Base-by-base conservation (phyloP, 148 eudicot genomes). In the Cornus kousa region DNA sequence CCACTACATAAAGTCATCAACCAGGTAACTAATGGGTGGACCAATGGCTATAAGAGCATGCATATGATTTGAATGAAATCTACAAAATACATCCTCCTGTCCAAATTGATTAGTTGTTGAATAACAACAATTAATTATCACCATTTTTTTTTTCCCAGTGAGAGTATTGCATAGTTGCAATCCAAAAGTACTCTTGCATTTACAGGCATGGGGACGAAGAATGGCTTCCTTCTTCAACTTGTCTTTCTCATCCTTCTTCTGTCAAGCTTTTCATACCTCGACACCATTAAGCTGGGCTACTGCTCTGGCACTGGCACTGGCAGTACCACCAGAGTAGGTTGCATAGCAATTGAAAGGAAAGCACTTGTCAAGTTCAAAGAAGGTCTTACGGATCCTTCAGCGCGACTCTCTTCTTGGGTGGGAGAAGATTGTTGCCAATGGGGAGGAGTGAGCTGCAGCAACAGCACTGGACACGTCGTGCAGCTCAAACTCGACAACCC, bases 391-490 rank as follows among this genome's bases (percentile, higher is more conserved):
- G 74, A 78, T 33, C 53, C 74, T 3, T 57, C 74, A 14, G 39
- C 16, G 6, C 66, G 80, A 28, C 80, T 78, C 66, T 70, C 80
- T 8, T 78, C 80, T 3, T 78, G 80, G 80, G 31, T n/a, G 5
- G 80, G 75, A 0, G 75, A 37, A 4, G 67, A 78, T 35, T 78
- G 75, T 14, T 78, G 80, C 23, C 23, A 37, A 4, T 78, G 80
- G 80, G 39, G 68, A n/a, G 80, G 80, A n/a, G 55, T 78, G 13
- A 28, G 7, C 37, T 77, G 79, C 79, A 40, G 50, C 74, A 71
- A 35, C 39, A 60, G 1, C 28, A 69, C 19, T 2, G 50, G 35
- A 48, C 40, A 71, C 28, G 74, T 78, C 5, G 0, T 59, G 39
- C 22, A 68, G 74, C 73, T 78, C 55, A 28, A 78, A 3, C 75